Percentiles rank a stretch among this genome's conserved stretches.
Conservation (phyloP, 257 asterid species). For the Nicotiana knightiana region DNA sequence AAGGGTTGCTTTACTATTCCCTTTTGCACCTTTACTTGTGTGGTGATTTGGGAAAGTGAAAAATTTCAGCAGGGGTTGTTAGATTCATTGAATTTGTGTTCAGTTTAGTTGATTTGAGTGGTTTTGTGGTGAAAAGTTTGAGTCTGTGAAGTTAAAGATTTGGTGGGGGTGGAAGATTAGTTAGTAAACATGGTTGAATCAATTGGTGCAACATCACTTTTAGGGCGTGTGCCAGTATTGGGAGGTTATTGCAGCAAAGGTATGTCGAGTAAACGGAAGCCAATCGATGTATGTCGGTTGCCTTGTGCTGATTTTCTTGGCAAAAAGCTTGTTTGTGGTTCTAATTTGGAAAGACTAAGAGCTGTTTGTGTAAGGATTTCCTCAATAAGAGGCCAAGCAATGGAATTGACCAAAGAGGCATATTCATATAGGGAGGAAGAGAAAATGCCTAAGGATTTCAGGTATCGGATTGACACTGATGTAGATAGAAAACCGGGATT, state of each 20-base stretch:
- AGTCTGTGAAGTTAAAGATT: slow-evolving; percentile 9
- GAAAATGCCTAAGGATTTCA: slow-evolving; percentile 40
- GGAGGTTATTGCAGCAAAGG: slow-evolving; percentile 37
- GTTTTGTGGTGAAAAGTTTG: slow-evolving; percentile 15
- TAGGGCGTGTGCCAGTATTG: slow-evolving; percentile 47
- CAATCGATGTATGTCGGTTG: slow-evolving; percentile 25
- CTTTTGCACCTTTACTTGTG: neutral
- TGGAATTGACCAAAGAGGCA: slow-evolving; percentile 65
- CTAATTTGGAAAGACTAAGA: slow-evolving; percentile 15
- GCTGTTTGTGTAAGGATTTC: slow-evolving; percentile 8
- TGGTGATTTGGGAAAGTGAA: neutral
- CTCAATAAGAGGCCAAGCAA: slow-evolving; percentile 57
- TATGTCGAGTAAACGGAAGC: slow-evolving; percentile 32
- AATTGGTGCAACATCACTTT: slow-evolving; percentile 63
- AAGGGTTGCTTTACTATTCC: slow-evolving; percentile 13
- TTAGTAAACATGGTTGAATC: slow-evolving; percentile 59
- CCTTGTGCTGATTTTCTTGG: slow-evolving; percentile 23
- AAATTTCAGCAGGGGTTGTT: neutral
- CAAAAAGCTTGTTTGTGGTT: slow-evolving; percentile 23
- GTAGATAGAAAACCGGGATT: slow-evolving; percentile 48
- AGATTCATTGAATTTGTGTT: neutral
- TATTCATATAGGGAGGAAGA: slow-evolving; percentile 48
- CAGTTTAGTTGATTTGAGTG: neutral
- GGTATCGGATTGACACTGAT: slow-evolving; percentile 40
- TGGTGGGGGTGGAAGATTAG: slow-evolving; percentile 8